Evolutionary conservation across 2,329 filamentous ascomycete genomes (phyloP), one percentile per base, ranked within the genome.

Genomic region (Dactylellina parvicollis): DNA sequence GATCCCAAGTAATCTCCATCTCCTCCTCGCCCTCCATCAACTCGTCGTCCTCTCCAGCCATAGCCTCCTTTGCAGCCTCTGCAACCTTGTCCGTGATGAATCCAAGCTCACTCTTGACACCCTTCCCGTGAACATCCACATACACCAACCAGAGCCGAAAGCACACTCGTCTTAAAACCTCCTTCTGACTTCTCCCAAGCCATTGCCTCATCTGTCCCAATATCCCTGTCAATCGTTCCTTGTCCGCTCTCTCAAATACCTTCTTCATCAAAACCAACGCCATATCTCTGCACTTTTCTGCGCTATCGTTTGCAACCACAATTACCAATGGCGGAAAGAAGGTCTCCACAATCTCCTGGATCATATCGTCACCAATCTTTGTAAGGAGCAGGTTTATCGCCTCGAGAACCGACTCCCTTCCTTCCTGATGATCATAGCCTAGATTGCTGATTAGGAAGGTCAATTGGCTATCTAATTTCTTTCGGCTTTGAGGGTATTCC

Each of bases 401-500:
- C 81, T 99, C 95, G 87, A 99, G 92, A 26, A 97, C 92, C 0
- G 93, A 97, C 73, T 96, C 85, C 36, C 96, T 87, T 26, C 95
- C 95, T 72, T 95, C 91, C 76, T 92, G 89, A 77, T 96, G 88
- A 44, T 94, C 88, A 80, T 97, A 99, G 71, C 94, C 89, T 75
- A 99, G 84, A 78, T 99, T 99, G 77, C 91, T 91, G 54, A 96
- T 86, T 52, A 99, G 85, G 79, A 98, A 99, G 64, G 86, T 88
- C 55, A 97, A 85, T 79, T 98, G 94, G 80, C 96, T 96, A 38
- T 87, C 86, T 89, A 95, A 96, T 12, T 95, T 86, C 75, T 88
- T 90, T 81, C 92, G 93, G 78, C 90, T 92, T 80, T 98, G 95
- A 0, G 95, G 94, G 79, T 97, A 99, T 60, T 97, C 92, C 76